Percentiles rank a stretch among this genome's conserved stretches.
These are phyloP conservation scores for Suhomyces faveliae DNA, from an alignment of 805 yeast species.

Conservation along the genomic window DNA sequence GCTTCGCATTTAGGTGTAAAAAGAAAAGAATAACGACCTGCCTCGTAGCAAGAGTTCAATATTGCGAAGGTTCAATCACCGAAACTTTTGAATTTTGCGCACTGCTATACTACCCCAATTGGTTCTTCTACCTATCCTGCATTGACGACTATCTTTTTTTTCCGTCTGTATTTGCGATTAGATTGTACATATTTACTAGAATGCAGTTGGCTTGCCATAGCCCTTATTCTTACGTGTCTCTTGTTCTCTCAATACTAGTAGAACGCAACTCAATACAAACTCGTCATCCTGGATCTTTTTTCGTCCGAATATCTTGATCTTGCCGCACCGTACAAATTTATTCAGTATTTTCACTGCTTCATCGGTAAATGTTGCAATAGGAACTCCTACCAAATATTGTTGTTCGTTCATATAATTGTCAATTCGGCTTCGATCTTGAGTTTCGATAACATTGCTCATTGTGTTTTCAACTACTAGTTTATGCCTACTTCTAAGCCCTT, in stretches of 20 bases:
- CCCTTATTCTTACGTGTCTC: constrained; percentile 35
- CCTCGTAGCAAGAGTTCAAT: background rate
- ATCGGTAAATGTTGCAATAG: constrained; percentile 32
- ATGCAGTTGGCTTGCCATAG: constrained; percentile 7
- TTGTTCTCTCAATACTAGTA: constrained; percentile 32
- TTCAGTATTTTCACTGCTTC: constrained; percentile 21
- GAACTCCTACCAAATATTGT: constrained; percentile 21
- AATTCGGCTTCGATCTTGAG: constrained; percentile 20
- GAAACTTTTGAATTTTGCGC: background rate
- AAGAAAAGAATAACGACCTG: background rate
- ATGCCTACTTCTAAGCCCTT: constrained; percentile 6
- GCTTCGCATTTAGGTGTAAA: background rate
- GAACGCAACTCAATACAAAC: constrained; percentile 21
- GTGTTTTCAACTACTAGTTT: constrained; percentile 14
- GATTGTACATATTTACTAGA: background rate
- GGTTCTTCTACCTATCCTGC: background rate
- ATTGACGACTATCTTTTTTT: background rate
- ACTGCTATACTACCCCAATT: background rate
- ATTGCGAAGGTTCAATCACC: background rate
- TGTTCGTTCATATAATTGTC: constrained; percentile 17
- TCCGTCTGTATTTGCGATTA: background rate
- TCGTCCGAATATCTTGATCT: constrained; percentile 19
- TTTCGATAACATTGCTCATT: constrained; percentile 20
- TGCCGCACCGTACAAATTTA: constrained; percentile 21
- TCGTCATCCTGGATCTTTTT: constrained; percentile 15